Evolutionary conservation across 805 yeast species (phyloP).

Genomic region (Kluyveromyces nonfermentans): DNA sequence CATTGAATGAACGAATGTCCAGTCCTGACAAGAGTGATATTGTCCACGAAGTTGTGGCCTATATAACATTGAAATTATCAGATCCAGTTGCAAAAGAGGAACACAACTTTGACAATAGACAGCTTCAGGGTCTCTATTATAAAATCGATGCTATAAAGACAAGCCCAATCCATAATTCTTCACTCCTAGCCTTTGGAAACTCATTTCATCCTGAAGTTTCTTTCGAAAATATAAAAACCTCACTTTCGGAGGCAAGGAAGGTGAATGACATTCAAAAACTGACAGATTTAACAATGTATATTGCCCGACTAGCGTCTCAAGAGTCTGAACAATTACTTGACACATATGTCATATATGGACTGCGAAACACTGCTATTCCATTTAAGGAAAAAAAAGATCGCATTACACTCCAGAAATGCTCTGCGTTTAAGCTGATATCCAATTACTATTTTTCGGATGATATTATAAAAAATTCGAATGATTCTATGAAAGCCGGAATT

Average conservation of each 20-base stretch:
- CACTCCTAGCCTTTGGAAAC: background rate
- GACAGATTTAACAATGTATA: background rate
- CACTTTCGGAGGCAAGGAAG: background rate
- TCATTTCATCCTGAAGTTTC: background rate
- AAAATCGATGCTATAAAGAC: background rate
- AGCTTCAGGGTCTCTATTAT: background rate
- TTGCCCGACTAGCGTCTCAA: background rate
- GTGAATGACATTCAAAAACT: background rate
- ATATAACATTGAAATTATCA: background rate
- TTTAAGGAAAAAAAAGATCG: background rate
- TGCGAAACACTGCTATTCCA: background rate
- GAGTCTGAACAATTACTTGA: background rate
- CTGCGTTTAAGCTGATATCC: constrained; percentile 23
- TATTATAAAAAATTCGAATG: constrained; percentile 16
- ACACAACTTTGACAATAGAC: background rate
- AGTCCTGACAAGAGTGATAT: background rate
- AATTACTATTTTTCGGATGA: constrained; percentile 19
- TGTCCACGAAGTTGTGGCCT: background rate
- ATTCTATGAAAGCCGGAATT: constrained; percentile 34
- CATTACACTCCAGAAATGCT: background rate
- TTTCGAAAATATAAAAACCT: background rate
- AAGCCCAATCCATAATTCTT: background rate
- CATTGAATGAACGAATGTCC: background rate
- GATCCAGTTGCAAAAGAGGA: background rate
- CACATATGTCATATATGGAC: background rate